Evolutionary conservation across 2,329 filamentous ascomycete species (phyloP), one percentile per base, ranked within the genome.

Genomic region (Alternaria dauci): DNA sequence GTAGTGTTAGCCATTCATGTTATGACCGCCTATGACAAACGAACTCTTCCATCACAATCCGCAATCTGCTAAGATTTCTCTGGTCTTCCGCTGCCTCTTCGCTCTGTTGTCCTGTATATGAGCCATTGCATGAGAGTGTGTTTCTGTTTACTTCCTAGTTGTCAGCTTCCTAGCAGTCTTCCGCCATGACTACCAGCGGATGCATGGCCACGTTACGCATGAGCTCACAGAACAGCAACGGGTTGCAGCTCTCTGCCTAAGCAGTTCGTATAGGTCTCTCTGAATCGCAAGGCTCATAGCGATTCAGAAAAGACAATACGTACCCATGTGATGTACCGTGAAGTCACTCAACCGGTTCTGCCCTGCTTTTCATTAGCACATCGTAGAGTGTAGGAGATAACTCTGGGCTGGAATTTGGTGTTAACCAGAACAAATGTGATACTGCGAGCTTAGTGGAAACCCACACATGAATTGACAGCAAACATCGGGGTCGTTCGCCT

Each of bases 401-500:
- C 4, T 36, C 14, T 16, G 16, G 14, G 32, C 0, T 36, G 14
- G 11, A 36, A 16, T 36, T 16, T 36, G 32, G 32, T 36, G 32
- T 12, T 36, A 12, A 6, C 32, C 12, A 36, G 32, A 36, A 14
- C 3, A 12, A 36, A 14, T 14, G 32, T 14, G 14, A 36, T 14
- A 16, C 16, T 14, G 6, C 6, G 14, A 36, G 32, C 12, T 36
- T 12, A 16, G 12, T 36, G 32, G 3, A 16, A 16, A 36, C 12
- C 14, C 5, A 36, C 11, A 14, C 14, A 36, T 36, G 32, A 36
- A 16, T 36, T 16, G 12, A 36, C 14, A 16, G 5, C 32, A 36
- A 14, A 0, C 5, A 0, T 0, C 9, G 14, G 28, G 7, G 12
- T 36, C 28, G 14, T 12, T 16, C 14, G 6, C 32, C 32, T 16